These are phyloP conservation scores for Eucalyptus camaldulensis DNA, from an alignment of 345 rosid species.

Conservation along the genomic window DNA sequence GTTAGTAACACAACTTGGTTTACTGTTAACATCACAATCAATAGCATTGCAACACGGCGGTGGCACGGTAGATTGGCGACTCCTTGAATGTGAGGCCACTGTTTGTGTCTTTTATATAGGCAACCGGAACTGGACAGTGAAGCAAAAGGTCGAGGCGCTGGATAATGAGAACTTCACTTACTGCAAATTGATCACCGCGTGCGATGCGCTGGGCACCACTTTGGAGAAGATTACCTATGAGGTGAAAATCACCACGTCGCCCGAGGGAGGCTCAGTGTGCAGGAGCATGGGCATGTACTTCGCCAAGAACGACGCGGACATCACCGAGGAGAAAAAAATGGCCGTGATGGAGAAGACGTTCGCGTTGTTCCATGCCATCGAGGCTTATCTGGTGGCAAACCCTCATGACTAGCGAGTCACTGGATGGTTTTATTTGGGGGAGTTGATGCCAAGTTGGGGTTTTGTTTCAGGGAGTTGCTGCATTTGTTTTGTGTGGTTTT, in stretches of 20 bases:
- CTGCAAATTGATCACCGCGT: conserved; percentile 5
- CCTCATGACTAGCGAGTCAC: too few species aligned
- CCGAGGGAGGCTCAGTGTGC: conserved; percentile 4
- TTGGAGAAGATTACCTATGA: conserved; percentile 5
- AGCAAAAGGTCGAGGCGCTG: conserved; percentile 10
- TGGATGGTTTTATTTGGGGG: too few species aligned
- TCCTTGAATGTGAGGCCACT: too few species aligned
- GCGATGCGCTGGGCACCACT: neutral
- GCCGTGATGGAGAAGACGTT: neutral
- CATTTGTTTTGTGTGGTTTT: too few species aligned
- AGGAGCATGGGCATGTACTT: conserved; percentile 1
- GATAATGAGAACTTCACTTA: conserved; percentile 4
- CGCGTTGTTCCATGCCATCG: too few species aligned
- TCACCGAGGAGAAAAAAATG: neutral
- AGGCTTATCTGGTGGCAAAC: neutral
- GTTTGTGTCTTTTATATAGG: neutral
- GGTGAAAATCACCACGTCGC: neutral
- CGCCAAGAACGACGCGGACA: neutral
- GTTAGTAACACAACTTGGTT: too few species aligned
- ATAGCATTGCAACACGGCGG: too few species aligned
- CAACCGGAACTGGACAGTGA: neutral
- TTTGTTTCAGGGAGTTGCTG: too few species aligned
- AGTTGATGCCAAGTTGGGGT: too few species aligned
- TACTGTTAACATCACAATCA: too few species aligned
- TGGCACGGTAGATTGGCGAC: too few species aligned